These are phyloP conservation scores for Claviceps spartinae DNA, from an alignment of 2,329 filamentous ascomycete genomes.

Conservation along the genomic window DNA sequence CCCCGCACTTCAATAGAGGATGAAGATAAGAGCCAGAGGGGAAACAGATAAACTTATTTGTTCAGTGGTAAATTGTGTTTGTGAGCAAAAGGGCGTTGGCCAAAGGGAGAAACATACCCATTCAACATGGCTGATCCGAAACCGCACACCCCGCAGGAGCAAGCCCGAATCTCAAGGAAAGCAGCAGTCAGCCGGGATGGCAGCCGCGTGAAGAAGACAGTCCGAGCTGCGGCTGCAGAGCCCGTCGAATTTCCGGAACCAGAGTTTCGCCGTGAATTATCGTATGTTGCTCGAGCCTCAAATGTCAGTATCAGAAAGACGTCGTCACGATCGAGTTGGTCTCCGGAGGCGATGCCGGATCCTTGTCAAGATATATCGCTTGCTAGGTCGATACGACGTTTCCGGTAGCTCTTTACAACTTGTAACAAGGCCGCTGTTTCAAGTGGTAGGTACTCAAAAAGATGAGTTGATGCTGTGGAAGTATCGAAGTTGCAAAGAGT, in stretches of 20 bases:
- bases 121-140: slow-evolving; percentile 15
- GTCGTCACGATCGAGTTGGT: slow-evolving; percentile 13
- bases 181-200: slow-evolving; percentile 5
- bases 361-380: slow-evolving; percentile 12
- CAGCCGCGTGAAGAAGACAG: neutral
- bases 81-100: slow-evolving; percentile 2
- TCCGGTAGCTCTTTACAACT: neutral
- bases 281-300: neutral
- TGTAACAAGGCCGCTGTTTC: neutral
- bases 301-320: neutral
- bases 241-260: neutral
- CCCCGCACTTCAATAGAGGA: slow-evolving; percentile 4
- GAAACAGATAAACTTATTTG: neutral
- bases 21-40: neutral
- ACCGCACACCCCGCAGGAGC: slow-evolving; percentile 10
- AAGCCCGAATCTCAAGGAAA: slow-evolving; percentile 8
- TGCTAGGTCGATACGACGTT: neutral
- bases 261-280: neutral
- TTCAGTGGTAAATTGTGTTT: neutral
- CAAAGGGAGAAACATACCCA: slow-evolving; percentile 25
- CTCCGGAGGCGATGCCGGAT: slow-evolving; percentile 10
- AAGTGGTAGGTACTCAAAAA: neutral
- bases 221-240: neutral
- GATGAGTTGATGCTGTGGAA: neutral
- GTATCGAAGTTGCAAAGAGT: neutral